Base-by-base conservation (phyloP, 2,329 filamentous ascomycete species). In the Shiraia bambusicola region DNA sequence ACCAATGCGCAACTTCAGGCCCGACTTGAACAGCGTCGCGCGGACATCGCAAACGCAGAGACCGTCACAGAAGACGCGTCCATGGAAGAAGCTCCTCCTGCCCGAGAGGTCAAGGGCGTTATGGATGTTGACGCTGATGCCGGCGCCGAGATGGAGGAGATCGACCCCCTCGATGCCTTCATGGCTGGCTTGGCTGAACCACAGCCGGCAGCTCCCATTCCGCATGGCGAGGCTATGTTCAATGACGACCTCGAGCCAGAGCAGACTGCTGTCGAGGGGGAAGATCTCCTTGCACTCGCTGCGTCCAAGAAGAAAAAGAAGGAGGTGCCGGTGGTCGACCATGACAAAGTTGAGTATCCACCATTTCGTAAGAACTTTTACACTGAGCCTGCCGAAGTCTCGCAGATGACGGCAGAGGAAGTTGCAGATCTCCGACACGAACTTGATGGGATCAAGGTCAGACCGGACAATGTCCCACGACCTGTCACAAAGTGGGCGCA, bases 401-500 rank as follows among this genome's bases (percentile, higher is more conserved):
- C 83, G 35, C 81, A 87, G 31, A 84, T 97, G 79, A 89, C 83
- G 2, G 86, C 94, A 52, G 87, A 87, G 41, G 91, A 97, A 56
- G 80, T 94, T 40, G 81, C 83, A 30, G 87, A 87, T 52, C 69
- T 98, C 40, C 83, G 93, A 34, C 73, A 92, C 45, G 90, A 97
- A 66, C 76, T 98, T 22, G 93, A 97, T 65, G 92, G 90, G 34
- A 97, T 98, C 72, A 96, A 95, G 66, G 88, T 97, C 32, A 66
- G 62, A 40, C 60, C 62, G 47, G 83, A 89, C 53, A 82, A 95
- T 58, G 84, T 94, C 4, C 93, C 93, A 2, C 95, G 91, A 59
- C 93, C 93, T 3, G 91, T 98, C 8, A 86, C 89, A 60, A 96
- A 95, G 69, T 98, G 91, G 88, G 91, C 92, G 0, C 92, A 97